Evolutionary conservation across 176 grass and related monocot genomes (phyloP).

Genomic region (Calamus simplicifolius): DNA sequence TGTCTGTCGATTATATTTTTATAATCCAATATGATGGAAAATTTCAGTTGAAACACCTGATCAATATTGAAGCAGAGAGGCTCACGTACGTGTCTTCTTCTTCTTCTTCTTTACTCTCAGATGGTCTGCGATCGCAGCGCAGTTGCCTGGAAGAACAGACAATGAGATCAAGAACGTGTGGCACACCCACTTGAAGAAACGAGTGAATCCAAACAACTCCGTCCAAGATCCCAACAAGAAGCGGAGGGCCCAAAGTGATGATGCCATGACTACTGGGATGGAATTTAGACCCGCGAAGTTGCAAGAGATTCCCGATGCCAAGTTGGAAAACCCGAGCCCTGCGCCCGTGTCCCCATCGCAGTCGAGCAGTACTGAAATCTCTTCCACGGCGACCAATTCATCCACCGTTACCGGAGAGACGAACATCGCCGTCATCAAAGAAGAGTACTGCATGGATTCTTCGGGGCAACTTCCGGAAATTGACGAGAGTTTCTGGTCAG

Average conservation of each 20-base stretch:
- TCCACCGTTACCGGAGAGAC: no score
- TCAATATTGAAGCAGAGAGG: no score
- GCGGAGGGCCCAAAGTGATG: background rate
- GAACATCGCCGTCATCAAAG: background rate
- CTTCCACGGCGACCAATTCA: no score
- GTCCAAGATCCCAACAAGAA: background rate
- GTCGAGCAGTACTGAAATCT: no score
- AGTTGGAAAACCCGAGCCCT: no score
- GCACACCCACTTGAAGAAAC: slow-evolving; percentile 8
- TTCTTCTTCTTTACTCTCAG: background rate
- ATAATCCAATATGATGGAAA: no score
- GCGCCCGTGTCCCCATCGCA: no score
- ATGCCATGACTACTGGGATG: background rate
- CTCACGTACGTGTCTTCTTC: no score
- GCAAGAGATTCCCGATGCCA: background rate
- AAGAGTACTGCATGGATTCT: background rate
- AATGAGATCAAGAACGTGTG: slow-evolving; percentile 8
- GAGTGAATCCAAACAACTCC: background rate
- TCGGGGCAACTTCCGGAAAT: background rate
- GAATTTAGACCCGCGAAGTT: background rate
- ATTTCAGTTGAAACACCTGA: no score
- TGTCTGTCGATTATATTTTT: no score
- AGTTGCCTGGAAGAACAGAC: background rate
- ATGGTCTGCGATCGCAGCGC: slow-evolving; percentile 4
- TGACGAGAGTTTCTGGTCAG: background rate